Evolutionary conservation across 441 rosid species (phyloP).

Genomic region (Populus hybrid): DNA sequence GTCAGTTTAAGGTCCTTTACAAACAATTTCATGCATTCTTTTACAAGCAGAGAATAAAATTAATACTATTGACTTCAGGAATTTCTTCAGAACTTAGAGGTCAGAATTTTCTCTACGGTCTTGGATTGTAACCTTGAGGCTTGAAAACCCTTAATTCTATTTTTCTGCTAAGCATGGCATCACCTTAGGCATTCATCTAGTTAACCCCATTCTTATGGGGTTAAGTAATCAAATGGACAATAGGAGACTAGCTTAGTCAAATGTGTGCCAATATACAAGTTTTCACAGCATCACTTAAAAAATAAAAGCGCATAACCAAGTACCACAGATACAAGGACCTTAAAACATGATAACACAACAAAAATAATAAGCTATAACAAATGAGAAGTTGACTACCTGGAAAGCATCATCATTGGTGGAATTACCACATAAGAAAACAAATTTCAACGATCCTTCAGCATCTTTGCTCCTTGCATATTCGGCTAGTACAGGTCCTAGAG

Average conservation of each 20-base stretch:
- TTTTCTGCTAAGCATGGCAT: too few species aligned
- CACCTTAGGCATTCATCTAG: not conserved
- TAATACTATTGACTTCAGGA: too few species aligned
- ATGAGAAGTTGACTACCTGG: conserved; percentile 53
- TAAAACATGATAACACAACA: conserved; percentile 5
- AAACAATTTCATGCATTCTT: too few species aligned
- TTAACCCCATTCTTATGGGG: not conserved
- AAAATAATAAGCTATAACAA: not conserved
- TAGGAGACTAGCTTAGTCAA: not conserved
- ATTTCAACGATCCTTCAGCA: conserved; percentile 56
- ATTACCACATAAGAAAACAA: conserved; percentile 83
- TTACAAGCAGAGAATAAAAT: too few species aligned
- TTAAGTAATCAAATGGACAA: not conserved
- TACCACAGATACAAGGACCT: conserved; percentile 7
- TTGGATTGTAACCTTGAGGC: too few species aligned
- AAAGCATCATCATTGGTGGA: conserved; percentile 72
- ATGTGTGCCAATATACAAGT: not conserved
- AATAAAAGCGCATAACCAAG: not conserved
- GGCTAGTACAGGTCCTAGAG: conserved; percentile 70
- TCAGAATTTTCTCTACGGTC: too few species aligned
- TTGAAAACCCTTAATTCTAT: too few species aligned
- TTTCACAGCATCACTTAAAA: not conserved
- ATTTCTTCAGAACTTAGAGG: too few species aligned
- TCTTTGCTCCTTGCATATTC: conserved; percentile 74
- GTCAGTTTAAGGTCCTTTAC: too few species aligned